Conservation (phyloP, 345 rosid species). For the Hypericum androsaemum region DNA sequence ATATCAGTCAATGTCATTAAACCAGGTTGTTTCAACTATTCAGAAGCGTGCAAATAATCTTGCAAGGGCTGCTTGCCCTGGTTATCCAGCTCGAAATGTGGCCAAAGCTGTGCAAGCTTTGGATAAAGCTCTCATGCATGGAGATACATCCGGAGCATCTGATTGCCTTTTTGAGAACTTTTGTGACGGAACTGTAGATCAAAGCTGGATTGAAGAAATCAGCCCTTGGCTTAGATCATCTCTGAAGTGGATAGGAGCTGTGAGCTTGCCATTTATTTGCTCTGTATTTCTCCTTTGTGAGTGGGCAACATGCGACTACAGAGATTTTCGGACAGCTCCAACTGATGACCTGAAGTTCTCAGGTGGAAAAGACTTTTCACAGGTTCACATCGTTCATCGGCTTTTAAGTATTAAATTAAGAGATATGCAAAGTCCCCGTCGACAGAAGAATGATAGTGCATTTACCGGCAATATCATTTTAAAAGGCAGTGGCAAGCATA, state of each 20-base stretch:
- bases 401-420: constrained; percentile 63
- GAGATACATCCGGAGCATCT: constrained; percentile 63
- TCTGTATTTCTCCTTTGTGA: constrained; percentile 85
- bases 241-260: constrained; percentile 68
- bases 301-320: constrained; percentile 95
- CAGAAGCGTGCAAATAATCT: constrained; percentile 71
- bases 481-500: constrained; percentile 21
- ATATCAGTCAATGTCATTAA: constrained; percentile 63
- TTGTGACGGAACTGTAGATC: constrained; percentile 63
- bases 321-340: constrained; percentile 63
- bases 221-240: constrained; percentile 79
- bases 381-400: constrained; percentile 66
- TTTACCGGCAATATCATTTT: constrained; percentile 26
- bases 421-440: constrained; percentile 35
- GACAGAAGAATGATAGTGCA: constrained; percentile 28
- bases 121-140: constrained; percentile 71
- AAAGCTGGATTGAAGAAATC: constrained; percentile 76
- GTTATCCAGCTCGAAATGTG: constrained; percentile 51
- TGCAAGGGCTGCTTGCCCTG: constrained; percentile 59
- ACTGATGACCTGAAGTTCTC: constrained; percentile 61
- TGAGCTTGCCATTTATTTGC: constrained; percentile 56
- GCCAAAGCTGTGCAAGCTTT: constrained; percentile 89
- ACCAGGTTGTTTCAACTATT: constrained; percentile 57
- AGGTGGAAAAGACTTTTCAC: constrained; percentile 74
- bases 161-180: constrained; percentile 65